Evolutionary conservation across 257 asterid species (phyloP).

Genomic region (Petrea volubilis): DNA sequence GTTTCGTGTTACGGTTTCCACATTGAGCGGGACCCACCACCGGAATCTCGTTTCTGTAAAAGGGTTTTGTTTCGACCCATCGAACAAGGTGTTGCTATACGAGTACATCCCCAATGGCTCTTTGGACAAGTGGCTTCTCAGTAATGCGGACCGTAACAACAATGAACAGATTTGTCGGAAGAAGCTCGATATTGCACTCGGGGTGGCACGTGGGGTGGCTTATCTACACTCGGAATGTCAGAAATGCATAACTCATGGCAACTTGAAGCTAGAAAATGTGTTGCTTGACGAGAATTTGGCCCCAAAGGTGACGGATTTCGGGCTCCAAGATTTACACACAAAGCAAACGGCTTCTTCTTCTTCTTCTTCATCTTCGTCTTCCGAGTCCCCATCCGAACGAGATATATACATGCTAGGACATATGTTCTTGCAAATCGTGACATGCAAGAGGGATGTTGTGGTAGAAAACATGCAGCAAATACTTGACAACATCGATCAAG

Average conservation of each 20-base stretch:
- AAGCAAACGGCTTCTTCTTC: constrained; percentile 42
- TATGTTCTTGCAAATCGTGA: constrained; percentile 50
- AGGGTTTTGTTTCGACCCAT: constrained; percentile 60
- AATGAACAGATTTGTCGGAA: constrained; percentile 40
- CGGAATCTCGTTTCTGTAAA: constrained; percentile 54
- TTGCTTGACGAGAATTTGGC: constrained; percentile 55
- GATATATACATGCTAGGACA: constrained; percentile 61
- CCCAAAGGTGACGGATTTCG: constrained; percentile 63
- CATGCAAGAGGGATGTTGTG: constrained; percentile 41
- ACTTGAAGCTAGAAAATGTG: constrained; percentile 56
- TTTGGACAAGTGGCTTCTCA: constrained; percentile 52
- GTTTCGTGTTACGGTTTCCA: constrained; percentile 52
- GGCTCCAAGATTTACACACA: constrained; percentile 36
- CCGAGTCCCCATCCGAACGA: constrained; percentile 62
- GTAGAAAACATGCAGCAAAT: constrained; percentile 35
- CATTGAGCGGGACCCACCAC: constrained; percentile 62
- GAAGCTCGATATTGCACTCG: constrained; percentile 52
- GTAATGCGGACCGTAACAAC: constrained; percentile 12
- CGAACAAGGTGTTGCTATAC: constrained; percentile 48
- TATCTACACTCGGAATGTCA: constrained; percentile 66
- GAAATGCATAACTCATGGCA: constrained; percentile 62
- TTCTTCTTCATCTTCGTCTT: constrained; percentile 39
- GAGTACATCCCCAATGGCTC: constrained; percentile 64
- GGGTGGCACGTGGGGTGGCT: constrained; percentile 56
- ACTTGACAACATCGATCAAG: constrained; percentile 31